phyloP scores from a whole-genome alignment of 2,329 filamentous ascomycete genomes.

The Epicoccum sorghinum region DNA sequence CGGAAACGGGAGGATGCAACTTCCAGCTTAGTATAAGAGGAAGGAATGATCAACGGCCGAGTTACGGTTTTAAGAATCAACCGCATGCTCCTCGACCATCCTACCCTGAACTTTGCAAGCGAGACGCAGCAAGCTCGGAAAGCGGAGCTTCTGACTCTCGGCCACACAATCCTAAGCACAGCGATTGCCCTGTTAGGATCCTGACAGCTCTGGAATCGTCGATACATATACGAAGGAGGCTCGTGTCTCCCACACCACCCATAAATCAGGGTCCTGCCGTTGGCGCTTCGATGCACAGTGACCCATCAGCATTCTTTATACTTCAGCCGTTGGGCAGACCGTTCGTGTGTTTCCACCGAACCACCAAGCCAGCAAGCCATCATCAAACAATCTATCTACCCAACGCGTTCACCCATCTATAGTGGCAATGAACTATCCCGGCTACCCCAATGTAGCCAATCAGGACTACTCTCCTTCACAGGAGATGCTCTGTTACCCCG shows the following conservation, averaged over 20 bases:
- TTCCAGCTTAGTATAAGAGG: conserved; percentile 15
- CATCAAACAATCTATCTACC: not conserved
- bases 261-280: conserved; percentile 14
- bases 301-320: conserved; percentile 1
- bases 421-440: conserved; percentile 31
- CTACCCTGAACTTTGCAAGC: conserved; percentile 27
- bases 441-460: conserved; percentile 31
- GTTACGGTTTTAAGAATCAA: conserved; percentile 28
- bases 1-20: conserved; percentile 18
- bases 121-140: conserved; percentile 23
- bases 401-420: conserved; percentile 1
- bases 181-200: conserved; percentile 22
- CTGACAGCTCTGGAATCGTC: conserved; percentile 31
- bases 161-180: conserved; percentile 22
- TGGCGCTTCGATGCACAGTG: not conserved
- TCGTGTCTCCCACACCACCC: conserved; percentile 17
- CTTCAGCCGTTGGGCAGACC: conserved; percentile 9
- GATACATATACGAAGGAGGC: conserved; percentile 27
- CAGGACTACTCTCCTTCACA: conserved; percentile 33
- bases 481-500: conserved; percentile 29
- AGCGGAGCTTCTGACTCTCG: conserved; percentile 22
- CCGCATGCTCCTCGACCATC: conserved; percentile 29
- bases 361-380: conserved; percentile 10
- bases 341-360: conserved; percentile 15
- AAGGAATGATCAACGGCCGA: conserved; percentile 23